Evolutionary conservation across 73 alveolate species (phyloP).

Genomic region (Uronychia setigera): DNA sequence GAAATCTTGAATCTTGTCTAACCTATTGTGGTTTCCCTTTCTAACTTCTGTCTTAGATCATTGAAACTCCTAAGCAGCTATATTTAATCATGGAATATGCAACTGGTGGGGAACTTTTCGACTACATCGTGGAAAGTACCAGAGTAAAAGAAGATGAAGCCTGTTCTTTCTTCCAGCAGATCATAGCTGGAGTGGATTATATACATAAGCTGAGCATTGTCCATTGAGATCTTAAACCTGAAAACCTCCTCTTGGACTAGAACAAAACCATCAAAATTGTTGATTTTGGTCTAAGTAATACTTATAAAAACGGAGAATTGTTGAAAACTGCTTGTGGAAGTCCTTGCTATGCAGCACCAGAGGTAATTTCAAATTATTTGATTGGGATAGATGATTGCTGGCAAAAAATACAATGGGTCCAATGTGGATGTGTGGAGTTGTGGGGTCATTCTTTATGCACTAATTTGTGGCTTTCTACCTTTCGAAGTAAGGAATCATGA

Average conservation of each 20-base stretch:
- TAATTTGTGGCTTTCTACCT: conserved; percentile 92
- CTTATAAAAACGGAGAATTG: conserved; percentile 32
- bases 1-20: background rate
- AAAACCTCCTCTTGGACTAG: conserved; percentile 87
- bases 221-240: conserved; percentile 96
- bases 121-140: conserved; percentile 68
- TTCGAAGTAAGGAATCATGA: conserved; percentile 67
- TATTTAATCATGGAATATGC: conserved; percentile 79
- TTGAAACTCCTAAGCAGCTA: conserved; percentile 87
- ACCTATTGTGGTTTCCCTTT: background rate
- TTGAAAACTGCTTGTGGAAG: conserved; percentile 63
- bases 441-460: conserved; percentile 91
- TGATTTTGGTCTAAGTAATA: conserved; percentile 61
- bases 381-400: conserved; percentile 97
- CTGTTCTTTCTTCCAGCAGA: conserved; percentile 70
- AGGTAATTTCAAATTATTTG: conserved; percentile 87
- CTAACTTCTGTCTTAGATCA: conserved; percentile 71
- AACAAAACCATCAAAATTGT: conserved; percentile 69
- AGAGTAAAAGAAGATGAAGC: conserved; percentile 72
- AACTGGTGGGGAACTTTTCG: conserved; percentile 79
- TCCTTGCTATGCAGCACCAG: conserved; percentile 73
- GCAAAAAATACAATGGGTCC: conserved; percentile 84
- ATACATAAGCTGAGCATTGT: conserved; percentile 77
- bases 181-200: conserved; percentile 81
- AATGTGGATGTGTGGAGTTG: conserved; percentile 94